Evolutionary conservation across 2,329 filamentous ascomycete species (phyloP).

Genomic region (Aureobasidium sp.): DNA sequence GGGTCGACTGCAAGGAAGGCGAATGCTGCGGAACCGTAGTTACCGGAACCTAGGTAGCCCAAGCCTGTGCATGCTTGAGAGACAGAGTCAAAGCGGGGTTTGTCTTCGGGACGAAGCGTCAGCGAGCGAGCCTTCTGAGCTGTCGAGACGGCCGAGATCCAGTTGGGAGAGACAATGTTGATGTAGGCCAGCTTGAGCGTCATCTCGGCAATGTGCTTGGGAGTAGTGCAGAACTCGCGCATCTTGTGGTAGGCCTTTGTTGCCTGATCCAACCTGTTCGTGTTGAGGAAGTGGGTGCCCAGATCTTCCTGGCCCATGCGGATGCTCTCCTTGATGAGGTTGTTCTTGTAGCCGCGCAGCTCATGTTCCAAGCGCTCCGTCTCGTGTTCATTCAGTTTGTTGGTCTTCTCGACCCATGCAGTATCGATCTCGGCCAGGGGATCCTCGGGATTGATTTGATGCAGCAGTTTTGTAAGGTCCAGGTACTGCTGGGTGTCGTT

Average conservation of each 20-base stretch:
- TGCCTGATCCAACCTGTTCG: conserved; percentile 58
- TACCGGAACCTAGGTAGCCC: conserved; percentile 49
- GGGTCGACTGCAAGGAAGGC: conserved; percentile 61
- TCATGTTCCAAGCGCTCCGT: conserved; percentile 73
- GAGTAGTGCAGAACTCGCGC: conserved; percentile 81
- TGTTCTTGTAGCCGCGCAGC: conserved; percentile 90
- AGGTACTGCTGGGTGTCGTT: conserved; percentile 67
- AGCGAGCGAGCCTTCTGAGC: conserved; percentile 42
- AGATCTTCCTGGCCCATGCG: conserved; percentile 95
- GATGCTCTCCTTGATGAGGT: conserved; percentile 95
- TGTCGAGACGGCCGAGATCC: conserved; percentile 51
- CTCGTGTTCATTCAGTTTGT: conserved; percentile 61
- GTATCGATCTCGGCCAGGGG: conserved; percentile 60
- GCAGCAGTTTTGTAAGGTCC: conserved; percentile 60
- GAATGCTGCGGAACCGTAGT: conserved; percentile 61
- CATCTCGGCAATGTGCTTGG: conserved; percentile 77
- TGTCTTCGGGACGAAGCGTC: conserved; percentile 49
- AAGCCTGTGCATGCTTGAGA: conserved; percentile 57
- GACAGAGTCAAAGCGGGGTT: conserved; percentile 55
- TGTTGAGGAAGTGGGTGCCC: conserved; percentile 72
- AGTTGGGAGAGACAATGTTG: conserved; percentile 69
- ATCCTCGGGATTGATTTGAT: conserved; percentile 57
- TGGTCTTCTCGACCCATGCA: conserved; percentile 66
- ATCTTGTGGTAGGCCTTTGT: conserved; percentile 76
- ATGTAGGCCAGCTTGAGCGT: conserved; percentile 71